These are phyloP conservation scores for Fomitopsis palustris DNA, from an alignment of 1,284 basidiomycete species.

Conservation along the genomic window DNA sequence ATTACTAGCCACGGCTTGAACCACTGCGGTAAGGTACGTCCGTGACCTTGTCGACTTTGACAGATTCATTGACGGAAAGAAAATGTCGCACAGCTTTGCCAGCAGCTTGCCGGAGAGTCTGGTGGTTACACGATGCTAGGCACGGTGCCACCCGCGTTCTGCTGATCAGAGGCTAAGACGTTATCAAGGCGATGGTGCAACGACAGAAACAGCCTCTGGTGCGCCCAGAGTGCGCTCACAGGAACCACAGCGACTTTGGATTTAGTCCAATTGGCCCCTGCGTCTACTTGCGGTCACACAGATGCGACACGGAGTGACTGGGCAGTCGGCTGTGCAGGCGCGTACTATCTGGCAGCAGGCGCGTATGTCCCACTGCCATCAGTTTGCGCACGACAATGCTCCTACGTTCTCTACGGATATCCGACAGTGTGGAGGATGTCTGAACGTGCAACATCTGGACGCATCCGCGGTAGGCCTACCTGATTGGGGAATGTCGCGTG, in stretches of 20 bases:
- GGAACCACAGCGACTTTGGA: not conserved
- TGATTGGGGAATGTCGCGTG: not conserved
- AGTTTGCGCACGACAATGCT: not conserved
- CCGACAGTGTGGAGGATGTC: not conserved
- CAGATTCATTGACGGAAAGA: too few species aligned
- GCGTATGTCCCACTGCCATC: not conserved
- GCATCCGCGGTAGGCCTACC: not conserved
- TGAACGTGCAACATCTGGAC: not conserved
- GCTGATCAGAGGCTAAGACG: too few species aligned
- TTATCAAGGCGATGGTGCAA: too few species aligned
- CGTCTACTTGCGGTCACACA: not conserved
- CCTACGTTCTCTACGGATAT: not conserved
- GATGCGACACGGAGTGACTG: not conserved
- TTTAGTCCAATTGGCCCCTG: not conserved
- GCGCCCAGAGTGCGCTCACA: too few species aligned
- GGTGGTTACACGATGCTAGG: too few species aligned
- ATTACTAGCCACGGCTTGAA: not conserved
- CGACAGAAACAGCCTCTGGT: too few species aligned
- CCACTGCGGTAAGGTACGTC: too few species aligned
- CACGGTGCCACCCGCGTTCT: too few species aligned
- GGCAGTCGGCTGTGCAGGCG: not conserved
- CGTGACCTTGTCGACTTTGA: too few species aligned
- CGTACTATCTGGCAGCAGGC: not conserved
- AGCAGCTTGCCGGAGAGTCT: too few species aligned
- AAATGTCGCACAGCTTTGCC: too few species aligned